Base-by-base conservation (phyloP, 139 green algal species). In the Micromonas pusilla region DNA sequence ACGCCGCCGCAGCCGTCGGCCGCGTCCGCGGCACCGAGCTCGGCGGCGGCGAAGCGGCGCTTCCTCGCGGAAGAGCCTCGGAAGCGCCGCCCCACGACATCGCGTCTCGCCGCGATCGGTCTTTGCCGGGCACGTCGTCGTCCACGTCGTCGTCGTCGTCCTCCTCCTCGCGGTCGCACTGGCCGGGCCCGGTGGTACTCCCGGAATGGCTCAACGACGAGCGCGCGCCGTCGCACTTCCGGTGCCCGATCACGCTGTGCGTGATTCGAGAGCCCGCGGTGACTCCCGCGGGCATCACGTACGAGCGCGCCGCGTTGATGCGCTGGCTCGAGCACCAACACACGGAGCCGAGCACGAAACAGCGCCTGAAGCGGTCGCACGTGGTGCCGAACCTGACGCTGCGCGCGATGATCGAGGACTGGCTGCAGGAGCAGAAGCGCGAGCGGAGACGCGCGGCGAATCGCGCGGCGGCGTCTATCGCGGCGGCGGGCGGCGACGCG, bases 261-360 rank as follows among this genome's bases (percentile, higher is more conserved):
- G 30, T 73, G 28, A 73, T 73, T 16, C 26, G 66, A 21, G 66
- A 73, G 34, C 66, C 66, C 21, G 66, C 66, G 33, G 34, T 73
- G 33, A 53, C 33, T 6, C 66, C 66, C 5, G 25, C 21, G 9
- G 66, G 66, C 16, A 52, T 60, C 9, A 53, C 66, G 16, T 73
- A 73, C 66, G 66, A 73, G 28, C 26, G 66, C 4, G 5, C 66
- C 21, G 30, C 26, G 28, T 16, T 73, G 25, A 32, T 32, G 25
- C 60, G 23, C 6, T 68, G 60, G 60, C 25, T 68, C 5, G 25
- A 32, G 13, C 25, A 68, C 25, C 60, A 32, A 16, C 25, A 32
- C 26, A 28, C 23, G 5, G 60, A 68, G 6, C 60, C 60, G 25
- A 32, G 60, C 60, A 68, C 60, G 60, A 32, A 32, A 30, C 60